These are phyloP conservation scores for Sporobolomyces phaffii DNA, from an alignment of 768 basidiomycete species.

Conservation along the genomic window DNA sequence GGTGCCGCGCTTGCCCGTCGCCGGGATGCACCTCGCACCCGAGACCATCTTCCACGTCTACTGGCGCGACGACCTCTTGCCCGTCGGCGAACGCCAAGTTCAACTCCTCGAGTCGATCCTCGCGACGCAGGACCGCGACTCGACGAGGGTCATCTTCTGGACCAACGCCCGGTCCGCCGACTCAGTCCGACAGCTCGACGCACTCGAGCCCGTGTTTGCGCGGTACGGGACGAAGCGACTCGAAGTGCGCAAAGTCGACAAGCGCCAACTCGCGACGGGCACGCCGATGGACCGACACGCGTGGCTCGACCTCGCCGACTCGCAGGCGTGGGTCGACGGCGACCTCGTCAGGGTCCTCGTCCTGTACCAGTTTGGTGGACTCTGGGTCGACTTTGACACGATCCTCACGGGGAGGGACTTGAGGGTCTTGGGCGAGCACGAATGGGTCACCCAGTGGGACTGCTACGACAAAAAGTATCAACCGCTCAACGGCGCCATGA, in stretches of 20 bases:
- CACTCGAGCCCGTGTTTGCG: constrained; percentile 20
- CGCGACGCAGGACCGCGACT: no score
- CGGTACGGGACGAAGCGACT: constrained; percentile 13
- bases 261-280: constrained; percentile 60
- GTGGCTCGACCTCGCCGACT: constrained; percentile 60
- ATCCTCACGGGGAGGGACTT: constrained; percentile 73
- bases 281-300: constrained; percentile 68
- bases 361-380: constrained; percentile 81
- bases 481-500: constrained; percentile 85
- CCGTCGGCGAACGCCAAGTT: constrained; percentile 75
- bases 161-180: no score
- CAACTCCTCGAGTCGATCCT: constrained; percentile 20
- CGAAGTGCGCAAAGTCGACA: constrained; percentile 61
- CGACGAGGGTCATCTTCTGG: no score
- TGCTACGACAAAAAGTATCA: constrained; percentile 79
- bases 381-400: constrained; percentile 98
- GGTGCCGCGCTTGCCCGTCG: constrained; percentile 51
- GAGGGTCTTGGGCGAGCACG: constrained; percentile 77
- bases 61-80: constrained; percentile 82
- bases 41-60: constrained; percentile 75
- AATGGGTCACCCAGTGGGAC: constrained; percentile 98
- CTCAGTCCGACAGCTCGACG: no score
- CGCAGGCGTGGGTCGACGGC: constrained; percentile 88
- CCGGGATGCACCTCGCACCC: constrained; percentile 36
- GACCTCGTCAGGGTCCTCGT: constrained; percentile 83